These are phyloP conservation scores for Epichloe aotearoae DNA, from an alignment of 2,329 filamentous ascomycete species.

Conservation along the genomic window DNA sequence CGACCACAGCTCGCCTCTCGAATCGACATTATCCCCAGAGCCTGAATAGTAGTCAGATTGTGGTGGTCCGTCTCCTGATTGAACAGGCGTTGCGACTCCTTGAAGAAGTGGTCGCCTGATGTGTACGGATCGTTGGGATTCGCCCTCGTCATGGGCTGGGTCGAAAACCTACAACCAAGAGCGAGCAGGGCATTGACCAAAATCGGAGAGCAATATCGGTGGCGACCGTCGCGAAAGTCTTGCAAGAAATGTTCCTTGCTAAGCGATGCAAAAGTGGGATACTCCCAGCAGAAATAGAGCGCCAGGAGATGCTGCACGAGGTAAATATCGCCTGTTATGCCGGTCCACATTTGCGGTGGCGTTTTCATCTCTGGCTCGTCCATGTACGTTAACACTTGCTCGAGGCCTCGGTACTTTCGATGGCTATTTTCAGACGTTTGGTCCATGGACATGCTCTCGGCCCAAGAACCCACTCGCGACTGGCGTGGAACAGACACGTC, in stretches of 20 bases:
- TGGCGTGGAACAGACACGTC: slow-evolving; percentile 27
- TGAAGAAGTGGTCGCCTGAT: slow-evolving; percentile 63
- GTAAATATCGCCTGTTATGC: slow-evolving; percentile 40
- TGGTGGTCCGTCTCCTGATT: slow-evolving; percentile 45
- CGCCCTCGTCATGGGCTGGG: slow-evolving; percentile 48
- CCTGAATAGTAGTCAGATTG: slow-evolving; percentile 57
- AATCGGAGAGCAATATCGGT: slow-evolving; percentile 54
- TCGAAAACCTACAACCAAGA: slow-evolving; percentile 56
- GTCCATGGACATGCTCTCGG: slow-evolving; percentile 28
- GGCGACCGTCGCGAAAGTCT: slow-evolving; percentile 47
- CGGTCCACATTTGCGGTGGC: slow-evolving; percentile 42
- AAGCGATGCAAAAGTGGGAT: slow-evolving; percentile 60
- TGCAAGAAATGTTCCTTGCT: slow-evolving; percentile 58
- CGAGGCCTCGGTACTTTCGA: slow-evolving; percentile 26
- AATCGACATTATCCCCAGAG: slow-evolving; percentile 63
- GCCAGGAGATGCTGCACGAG: slow-evolving; percentile 51
- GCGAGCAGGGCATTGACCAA: slow-evolving; percentile 53
- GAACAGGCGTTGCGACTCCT: slow-evolving; percentile 50
- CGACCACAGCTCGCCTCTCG: slow-evolving; percentile 60
- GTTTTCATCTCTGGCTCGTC: slow-evolving; percentile 30
- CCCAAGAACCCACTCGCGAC: slow-evolving; percentile 37
- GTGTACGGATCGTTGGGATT: slow-evolving; percentile 48
- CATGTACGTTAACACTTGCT: slow-evolving; percentile 35
- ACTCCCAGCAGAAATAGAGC: slow-evolving; percentile 64
- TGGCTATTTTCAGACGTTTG: slow-evolving; percentile 16